Percentiles rank a stretch among this genome's conserved stretches.
phyloP scores from a whole-genome alignment of 768 basidiomycete genomes.

The Rhodocollybia butyracea region DNA sequence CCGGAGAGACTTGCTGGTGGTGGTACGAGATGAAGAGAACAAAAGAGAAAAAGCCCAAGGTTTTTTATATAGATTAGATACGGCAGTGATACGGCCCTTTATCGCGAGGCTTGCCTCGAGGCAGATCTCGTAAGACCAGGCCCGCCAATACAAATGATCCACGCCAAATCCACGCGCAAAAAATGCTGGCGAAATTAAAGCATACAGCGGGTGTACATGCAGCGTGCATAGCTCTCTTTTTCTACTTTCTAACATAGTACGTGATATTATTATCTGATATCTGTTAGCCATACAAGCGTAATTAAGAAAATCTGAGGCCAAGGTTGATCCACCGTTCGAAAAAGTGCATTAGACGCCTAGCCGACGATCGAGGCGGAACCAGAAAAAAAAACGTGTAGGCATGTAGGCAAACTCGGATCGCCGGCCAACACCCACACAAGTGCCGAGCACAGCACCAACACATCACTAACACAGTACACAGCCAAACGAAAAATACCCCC shows the following conservation, averaged over 20 bases:
- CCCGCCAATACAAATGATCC: background rate
- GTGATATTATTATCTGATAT: background rate
- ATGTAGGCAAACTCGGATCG: background rate
- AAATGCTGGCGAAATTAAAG: slow-evolving; percentile 2
- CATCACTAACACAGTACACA: too few species aligned
- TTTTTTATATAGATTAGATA: slow-evolving; percentile 4
- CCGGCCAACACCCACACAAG: too few species aligned
- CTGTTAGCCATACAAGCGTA: background rate
- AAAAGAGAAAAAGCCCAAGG: background rate
- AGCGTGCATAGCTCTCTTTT: background rate
- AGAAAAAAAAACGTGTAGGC: slow-evolving; percentile 2
- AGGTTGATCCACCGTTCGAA: background rate
- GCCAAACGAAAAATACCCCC: too few species aligned
- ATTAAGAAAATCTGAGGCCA: background rate
- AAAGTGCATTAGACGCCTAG: slow-evolving; percentile 5
- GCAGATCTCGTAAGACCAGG: background rate
- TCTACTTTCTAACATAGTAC: background rate
- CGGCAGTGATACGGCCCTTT: background rate
- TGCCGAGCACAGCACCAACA: too few species aligned
- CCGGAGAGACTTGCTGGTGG: background rate
- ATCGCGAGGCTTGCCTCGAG: slow-evolving; percentile 7
- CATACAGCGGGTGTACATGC: too few species aligned
- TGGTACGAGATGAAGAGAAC: background rate
- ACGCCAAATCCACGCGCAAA: background rate
- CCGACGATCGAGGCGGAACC: background rate